Conservation (phyloP, 176 grass and related monocot species). For the Musa troglodytarum region DNA sequence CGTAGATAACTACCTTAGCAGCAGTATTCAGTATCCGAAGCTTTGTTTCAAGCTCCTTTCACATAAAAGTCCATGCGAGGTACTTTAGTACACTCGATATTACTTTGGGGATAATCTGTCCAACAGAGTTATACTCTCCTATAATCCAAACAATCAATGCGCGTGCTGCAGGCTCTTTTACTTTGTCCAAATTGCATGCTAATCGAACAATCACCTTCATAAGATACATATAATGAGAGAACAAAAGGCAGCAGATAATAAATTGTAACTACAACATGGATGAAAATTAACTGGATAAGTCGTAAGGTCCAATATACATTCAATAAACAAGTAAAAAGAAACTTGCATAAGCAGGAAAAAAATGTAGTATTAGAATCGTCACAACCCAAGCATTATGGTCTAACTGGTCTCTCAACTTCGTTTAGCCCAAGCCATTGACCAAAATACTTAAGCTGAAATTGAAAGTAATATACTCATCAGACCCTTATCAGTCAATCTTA, state of each 20-base stretch:
- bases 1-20: constrained; percentile 45
- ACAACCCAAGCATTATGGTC: too few species aligned
- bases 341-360: background rate
- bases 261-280: background rate
- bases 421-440: too few species aligned
- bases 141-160: constrained; percentile 81
- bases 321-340: background rate
- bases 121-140: constrained; percentile 60
- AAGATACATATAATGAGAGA: constrained; percentile 15
- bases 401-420: too few species aligned
- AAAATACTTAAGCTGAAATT: too few species aligned
- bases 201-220: constrained; percentile 81
- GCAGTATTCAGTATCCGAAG: constrained; percentile 91
- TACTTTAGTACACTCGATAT: constrained; percentile 61
- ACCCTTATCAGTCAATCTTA: too few species aligned
- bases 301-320: background rate
- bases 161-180: constrained; percentile 67
- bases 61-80: constrained; percentile 68
- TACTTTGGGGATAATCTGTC: constrained; percentile 73
- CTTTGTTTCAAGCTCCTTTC: constrained; percentile 63
- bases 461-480: too few species aligned
- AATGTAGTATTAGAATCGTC: background rate
- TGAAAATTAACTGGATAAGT: background rate
- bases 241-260: background rate
- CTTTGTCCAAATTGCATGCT: constrained; percentile 57